Percentiles rank a stretch among this genome's conserved stretches.
Conservation (phyloP, 257 asterid genomes). For the Asclepias syriaca region DNA sequence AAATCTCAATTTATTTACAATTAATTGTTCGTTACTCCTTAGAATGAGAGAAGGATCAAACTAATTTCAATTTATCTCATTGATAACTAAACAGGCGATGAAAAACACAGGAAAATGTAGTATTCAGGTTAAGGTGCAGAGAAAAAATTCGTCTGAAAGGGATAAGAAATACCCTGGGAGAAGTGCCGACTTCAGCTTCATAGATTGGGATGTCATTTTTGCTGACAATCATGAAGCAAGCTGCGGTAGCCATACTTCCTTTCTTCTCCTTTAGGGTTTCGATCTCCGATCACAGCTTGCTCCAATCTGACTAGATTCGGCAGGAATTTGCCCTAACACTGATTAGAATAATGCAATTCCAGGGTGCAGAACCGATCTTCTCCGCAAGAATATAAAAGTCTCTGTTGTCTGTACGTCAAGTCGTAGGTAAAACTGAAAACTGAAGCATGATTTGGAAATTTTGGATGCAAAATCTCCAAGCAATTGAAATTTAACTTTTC, state of each 20-base stretch:
- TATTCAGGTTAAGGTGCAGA: neutral
- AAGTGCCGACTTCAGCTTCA: slow-evolving; percentile 97
- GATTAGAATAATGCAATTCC: neutral
- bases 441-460: neutral
- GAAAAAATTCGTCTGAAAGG: neutral
- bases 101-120: neutral
- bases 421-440: neutral
- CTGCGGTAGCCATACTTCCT: slow-evolving; percentile 67
- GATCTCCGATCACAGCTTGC: neutral
- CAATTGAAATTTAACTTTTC: too few relatives aligned
- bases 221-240: slow-evolving; percentile 94
- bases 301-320: neutral
- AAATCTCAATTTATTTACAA: neutral
- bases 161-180: slow-evolving; percentile 52
- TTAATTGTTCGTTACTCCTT: neutral
- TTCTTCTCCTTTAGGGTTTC: neutral
- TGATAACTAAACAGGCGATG: neutral
- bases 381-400: neutral
- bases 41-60: neutral
- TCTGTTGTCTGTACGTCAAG: neutral
- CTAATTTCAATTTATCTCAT: neutral
- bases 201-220: slow-evolving; percentile 89
- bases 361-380: neutral
- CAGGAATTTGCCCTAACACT: neutral
- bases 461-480: too few relatives aligned